Base-by-base conservation (phyloP, 352 stramenopile species). In the Globisporangium spinosum region DNA sequence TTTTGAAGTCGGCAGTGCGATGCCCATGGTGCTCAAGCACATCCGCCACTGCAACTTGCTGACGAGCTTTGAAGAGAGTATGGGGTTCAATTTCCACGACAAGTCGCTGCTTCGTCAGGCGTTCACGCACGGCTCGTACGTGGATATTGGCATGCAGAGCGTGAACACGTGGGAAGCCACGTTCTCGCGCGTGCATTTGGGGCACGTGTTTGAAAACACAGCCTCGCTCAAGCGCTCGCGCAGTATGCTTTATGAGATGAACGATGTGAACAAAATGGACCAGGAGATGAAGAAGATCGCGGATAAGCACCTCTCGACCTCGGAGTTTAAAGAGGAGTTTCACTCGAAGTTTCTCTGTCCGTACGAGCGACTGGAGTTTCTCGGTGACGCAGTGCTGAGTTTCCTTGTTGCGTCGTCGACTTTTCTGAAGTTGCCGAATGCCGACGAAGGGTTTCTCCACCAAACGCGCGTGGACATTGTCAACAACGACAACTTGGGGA, bases 21-120 rank as follows among this genome's bases (percentile, higher is more conserved):
- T 96, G 81, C 87, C 89, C 20, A 91, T 96, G 85, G 75, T 93
- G 53, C 73, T 95, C 22, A 93, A 93, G 73, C 89, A 93, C 70
- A 72, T 96, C 32, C 84, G 86, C 12, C 79, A 96, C 64, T 92
- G 84, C 65, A 82, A 79, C 25, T 58, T 92, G 23, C 70, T 95
- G 3, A 72, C 76, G 22, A 87, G 74, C 49, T 94, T 96, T 62
- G 82, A 89, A 68, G 49, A 40, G 15, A 71, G 71, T 23, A 90
- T 93, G 80, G 78, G 75, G 4, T 62, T 95, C 9, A 71, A 59
- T 15, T 93, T 95, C 35, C 77, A 77, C 7, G 84, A 95, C 71
- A 93, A 90, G 70, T 76, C 87, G 17, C 71, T 96, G 45, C 69
- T 94, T 45, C 85, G 85, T 0, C 87, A 95, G 67, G 89, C 89